Evolutionary conservation across 2,329 filamentous ascomycete species (phyloP).

Genomic region (Aureobasidium vineae): DNA sequence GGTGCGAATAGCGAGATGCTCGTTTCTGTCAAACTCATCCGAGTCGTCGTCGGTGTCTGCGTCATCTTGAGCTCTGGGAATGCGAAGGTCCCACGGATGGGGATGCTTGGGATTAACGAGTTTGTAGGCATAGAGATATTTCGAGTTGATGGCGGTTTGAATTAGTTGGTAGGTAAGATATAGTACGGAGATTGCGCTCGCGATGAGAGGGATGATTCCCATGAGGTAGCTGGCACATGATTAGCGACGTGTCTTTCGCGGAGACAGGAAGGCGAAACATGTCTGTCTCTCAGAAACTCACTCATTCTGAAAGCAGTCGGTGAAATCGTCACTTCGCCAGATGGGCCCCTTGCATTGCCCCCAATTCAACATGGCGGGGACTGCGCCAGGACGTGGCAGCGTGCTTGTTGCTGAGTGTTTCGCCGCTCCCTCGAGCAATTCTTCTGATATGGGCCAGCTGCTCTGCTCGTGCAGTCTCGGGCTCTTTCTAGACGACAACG

Average conservation of each 20-base stretch:
- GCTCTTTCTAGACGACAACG: slow-evolving; percentile 16
- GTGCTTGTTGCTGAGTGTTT: not conserved
- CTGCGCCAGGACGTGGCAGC: slow-evolving; percentile 30
- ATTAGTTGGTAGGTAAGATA: slow-evolving; percentile 61
- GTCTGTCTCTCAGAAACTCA: slow-evolving; percentile 47
- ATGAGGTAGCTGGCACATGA: slow-evolving; percentile 64
- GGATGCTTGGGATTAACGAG: slow-evolving; percentile 48
- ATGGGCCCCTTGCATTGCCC: slow-evolving; percentile 57
- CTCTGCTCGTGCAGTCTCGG: slow-evolving; percentile 13
- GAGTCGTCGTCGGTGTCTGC: slow-evolving; percentile 45
- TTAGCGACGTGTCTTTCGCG: slow-evolving; percentile 24
- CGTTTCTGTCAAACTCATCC: slow-evolving; percentile 59
- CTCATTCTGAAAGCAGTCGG: slow-evolving; percentile 64
- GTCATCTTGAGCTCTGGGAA: slow-evolving; percentile 32
- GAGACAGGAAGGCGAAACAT: slow-evolving; percentile 14
- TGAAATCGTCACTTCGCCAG: slow-evolving; percentile 63
- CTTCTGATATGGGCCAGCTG: slow-evolving; percentile 10
- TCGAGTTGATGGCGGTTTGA: slow-evolving; percentile 54
- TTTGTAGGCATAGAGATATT: slow-evolving; percentile 59
- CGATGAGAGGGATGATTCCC: slow-evolving; percentile 71
- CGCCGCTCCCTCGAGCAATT: slow-evolving; percentile 15
- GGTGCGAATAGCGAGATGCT: slow-evolving; percentile 55
- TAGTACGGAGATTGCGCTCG: slow-evolving; percentile 68
- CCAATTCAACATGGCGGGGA: slow-evolving; percentile 46
- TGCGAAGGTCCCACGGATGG: slow-evolving; percentile 41